phyloP scores from a whole-genome alignment of 2,329 filamentous ascomycete genomes.

The Pseudogymnoascus sp. region DNA sequence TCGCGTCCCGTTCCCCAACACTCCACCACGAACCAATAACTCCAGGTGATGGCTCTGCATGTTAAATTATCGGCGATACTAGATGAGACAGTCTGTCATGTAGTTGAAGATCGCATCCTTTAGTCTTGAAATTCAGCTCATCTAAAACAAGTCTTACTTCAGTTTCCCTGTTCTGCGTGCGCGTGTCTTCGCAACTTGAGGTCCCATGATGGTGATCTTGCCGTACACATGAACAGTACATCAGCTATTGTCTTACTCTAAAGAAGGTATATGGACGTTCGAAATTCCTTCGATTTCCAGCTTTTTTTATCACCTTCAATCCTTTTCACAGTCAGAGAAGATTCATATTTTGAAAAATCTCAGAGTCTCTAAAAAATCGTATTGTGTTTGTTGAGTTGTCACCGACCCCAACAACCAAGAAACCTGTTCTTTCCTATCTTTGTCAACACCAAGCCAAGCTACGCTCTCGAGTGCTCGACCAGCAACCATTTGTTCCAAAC shows the following conservation, averaged over 20 bases:
- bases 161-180: constrained; percentile 1
- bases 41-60: neutral
- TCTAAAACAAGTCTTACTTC: constrained; percentile 3
- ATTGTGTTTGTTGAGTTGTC: neutral
- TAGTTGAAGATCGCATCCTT: neutral
- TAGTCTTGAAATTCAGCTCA: constrained; percentile 1
- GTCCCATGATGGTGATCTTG: constrained; percentile 4
- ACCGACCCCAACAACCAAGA: neutral
- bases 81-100: neutral
- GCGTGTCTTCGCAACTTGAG: neutral
- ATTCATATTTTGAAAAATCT: constrained; percentile 4
- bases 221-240: constrained; percentile 1
- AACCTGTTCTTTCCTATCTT: constrained; percentile 3
- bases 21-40: neutral
- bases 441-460: constrained; percentile 3
- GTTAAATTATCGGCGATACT: neutral
- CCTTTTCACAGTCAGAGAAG: neutral
- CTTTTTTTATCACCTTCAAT: neutral
- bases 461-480: constrained; percentile 11
- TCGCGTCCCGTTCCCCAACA: neutral
- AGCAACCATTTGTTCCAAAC: neutral
- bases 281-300: constrained; percentile 7
- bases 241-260: neutral
- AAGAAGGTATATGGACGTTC: neutral
- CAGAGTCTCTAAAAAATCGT: neutral